phyloP scores from a whole-genome alignment of 2,329 filamentous ascomycete species.

The Aspergillus sojae region DNA sequence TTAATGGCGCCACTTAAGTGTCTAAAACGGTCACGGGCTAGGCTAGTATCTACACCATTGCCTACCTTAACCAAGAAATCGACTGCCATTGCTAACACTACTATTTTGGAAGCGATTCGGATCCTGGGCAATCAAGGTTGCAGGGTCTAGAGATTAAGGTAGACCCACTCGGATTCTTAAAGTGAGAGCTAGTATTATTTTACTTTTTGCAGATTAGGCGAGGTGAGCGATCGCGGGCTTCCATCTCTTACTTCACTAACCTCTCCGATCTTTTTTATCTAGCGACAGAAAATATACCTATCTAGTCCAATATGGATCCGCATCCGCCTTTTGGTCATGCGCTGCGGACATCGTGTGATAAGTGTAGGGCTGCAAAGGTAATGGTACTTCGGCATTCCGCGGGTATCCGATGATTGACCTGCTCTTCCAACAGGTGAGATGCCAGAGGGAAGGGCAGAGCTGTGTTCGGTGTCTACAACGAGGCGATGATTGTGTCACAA shows the following conservation, averaged over 20 bases:
- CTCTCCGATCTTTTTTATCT: neutral
- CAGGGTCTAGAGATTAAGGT: neutral
- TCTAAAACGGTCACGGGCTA: neutral
- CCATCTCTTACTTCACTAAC: neutral
- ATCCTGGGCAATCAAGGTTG: neutral
- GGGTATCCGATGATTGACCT: neutral
- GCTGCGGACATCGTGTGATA: constrained; percentile 1
- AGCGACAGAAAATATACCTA: neutral
- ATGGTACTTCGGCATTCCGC: neutral
- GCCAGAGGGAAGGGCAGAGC: neutral
- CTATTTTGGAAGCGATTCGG: neutral
- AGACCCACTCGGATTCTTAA: neutral
- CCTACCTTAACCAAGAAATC: neutral
- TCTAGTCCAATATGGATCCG: neutral
- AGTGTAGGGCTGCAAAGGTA: constrained; percentile 2
- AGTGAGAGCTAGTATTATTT: neutral
- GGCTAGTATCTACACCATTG: neutral
- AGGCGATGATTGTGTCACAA: constrained; percentile 1
- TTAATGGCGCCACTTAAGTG: neutral
- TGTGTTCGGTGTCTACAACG: neutral
- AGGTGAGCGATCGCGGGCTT: neutral
- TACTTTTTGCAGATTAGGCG: neutral
- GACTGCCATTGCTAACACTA: neutral
- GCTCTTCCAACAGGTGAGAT: neutral
- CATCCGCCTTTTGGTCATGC: neutral